Evolutionary conservation across 176 grass and related monocot genomes (phyloP).

Genomic region (Aegilops longissima): DNA sequence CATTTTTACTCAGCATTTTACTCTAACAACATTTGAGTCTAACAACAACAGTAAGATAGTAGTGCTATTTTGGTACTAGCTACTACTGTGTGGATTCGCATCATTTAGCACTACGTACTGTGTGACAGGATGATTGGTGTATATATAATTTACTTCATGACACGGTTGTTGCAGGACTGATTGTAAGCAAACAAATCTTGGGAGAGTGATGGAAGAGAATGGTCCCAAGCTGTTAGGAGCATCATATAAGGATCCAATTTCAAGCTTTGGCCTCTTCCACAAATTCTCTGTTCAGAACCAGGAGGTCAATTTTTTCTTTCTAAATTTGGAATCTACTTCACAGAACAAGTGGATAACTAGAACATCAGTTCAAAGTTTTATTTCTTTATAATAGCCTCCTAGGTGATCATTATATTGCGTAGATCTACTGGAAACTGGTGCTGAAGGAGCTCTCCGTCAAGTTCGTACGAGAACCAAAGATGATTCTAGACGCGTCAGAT

Average conservation of each 20-base stretch:
- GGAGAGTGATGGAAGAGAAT: constrained; percentile 74
- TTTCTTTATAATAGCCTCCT: background rate
- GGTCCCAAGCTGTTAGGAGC: constrained; percentile 69
- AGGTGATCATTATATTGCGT: background rate
- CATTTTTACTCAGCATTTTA: background rate
- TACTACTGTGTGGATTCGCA: no score
- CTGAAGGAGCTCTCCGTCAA: constrained; percentile 63
- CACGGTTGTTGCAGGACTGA: constrained; percentile 40
- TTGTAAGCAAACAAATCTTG: constrained; percentile 76
- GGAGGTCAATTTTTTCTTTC: constrained; percentile 49
- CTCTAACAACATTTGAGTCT: no score
- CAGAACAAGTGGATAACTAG: background rate
- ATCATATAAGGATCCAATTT: constrained; percentile 71
- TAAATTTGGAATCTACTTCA: background rate
- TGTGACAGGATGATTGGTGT: no score
- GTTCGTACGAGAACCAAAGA: constrained; percentile 58
- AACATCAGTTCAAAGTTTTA: background rate
- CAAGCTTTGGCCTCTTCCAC: constrained; percentile 61
- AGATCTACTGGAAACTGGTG: constrained; percentile 82
- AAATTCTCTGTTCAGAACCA: constrained; percentile 61
- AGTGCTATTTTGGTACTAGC: no score
- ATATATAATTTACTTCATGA: background rate
- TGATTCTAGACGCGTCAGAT: constrained; percentile 67
- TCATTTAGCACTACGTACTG: no score
- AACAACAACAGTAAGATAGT: no score